A percentile compares a stretch with the other conserved stretches of the same genome.
These are phyloP conservation scores for Phaeophleospora eucalypticola DNA, from an alignment of 2,329 filamentous ascomycete genomes.

Conservation along the genomic window DNA sequence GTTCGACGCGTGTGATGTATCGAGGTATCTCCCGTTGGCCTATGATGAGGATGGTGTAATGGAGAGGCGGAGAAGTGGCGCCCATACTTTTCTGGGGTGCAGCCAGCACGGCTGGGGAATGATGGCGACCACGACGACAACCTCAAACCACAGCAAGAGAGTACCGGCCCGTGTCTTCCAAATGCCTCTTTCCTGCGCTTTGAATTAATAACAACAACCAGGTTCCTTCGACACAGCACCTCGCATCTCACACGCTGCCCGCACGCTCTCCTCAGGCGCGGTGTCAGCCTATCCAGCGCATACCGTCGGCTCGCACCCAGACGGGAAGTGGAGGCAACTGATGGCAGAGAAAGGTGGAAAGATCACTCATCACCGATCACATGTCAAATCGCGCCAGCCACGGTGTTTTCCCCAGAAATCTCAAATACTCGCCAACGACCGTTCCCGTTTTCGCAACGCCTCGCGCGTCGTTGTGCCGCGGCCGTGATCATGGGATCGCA, in stretches of 20 bases:
- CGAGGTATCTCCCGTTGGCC: neutral
- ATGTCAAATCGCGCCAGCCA: neutral
- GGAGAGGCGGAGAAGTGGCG: neutral
- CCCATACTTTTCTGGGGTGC: neutral
- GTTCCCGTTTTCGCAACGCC: no score
- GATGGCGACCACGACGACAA: no score
- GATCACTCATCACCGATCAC: neutral
- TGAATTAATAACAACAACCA: neutral
- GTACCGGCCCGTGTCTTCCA: neutral
- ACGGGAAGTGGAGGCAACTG: neutral
- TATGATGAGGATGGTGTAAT: neutral
- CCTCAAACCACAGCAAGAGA: no score
- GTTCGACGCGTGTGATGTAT: neutral
- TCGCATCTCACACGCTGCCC: no score
- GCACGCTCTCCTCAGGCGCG: neutral
- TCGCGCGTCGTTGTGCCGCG: neutral
- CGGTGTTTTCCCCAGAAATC: no score
- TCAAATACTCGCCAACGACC: neutral
- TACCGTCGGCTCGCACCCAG: neutral
- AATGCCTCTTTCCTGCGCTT: neutral
- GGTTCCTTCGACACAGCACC: no score
- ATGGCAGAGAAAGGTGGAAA: no score
- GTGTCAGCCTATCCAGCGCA: neutral
- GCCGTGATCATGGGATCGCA: neutral
- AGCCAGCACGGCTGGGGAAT: slow-evolving; percentile 4